A percentile compares a stretch with the other conserved stretches of the same genome.
phyloP scores from a whole-genome alignment of 1,139 yeast genomes.

The Scheffersomyces cryptocercus region DNA sequence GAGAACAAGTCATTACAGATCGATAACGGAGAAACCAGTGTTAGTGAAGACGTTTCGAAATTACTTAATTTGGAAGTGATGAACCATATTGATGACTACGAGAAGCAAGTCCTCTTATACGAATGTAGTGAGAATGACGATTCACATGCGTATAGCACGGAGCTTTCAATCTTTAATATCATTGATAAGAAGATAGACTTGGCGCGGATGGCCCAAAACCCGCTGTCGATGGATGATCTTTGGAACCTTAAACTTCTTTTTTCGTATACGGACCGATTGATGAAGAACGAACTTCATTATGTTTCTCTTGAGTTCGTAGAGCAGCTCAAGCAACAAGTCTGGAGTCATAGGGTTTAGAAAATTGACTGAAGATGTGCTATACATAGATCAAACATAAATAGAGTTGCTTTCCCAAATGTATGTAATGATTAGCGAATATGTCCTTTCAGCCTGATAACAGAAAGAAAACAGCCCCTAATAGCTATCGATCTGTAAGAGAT shows the following conservation, averaged over 20 bases:
- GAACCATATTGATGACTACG: conserved; percentile 29
- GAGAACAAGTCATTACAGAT: conserved; percentile 33
- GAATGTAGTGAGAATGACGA: conserved; percentile 25
- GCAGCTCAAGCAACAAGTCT: conserved; percentile 45
- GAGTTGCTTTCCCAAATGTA: neutral
- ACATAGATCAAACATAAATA: neutral
- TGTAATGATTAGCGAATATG: too few species aligned
- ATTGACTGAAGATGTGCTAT: neutral
- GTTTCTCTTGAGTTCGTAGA: conserved; percentile 54
- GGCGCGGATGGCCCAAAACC: conserved; percentile 42
- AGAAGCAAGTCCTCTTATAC: conserved; percentile 34
- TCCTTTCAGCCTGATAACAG: too few species aligned
- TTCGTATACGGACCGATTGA: conserved; percentile 54
- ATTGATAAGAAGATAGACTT: conserved; percentile 61
- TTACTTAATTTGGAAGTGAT: conserved; percentile 28
- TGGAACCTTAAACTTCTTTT: conserved; percentile 69
- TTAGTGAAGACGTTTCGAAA: conserved; percentile 25
- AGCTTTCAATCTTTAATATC: conserved; percentile 45
- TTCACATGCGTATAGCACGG: conserved; percentile 16
- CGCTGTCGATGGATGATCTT: conserved; percentile 53
- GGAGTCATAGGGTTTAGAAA: conserved; percentile 19
- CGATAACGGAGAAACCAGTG: conserved; percentile 28
- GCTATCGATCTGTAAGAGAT: too few species aligned
- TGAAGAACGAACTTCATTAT: conserved; percentile 36
- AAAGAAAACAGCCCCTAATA: too few species aligned